Conservation (phyloP, 371 early-diverging fungal species). For the Mortierella sp. region DNA sequence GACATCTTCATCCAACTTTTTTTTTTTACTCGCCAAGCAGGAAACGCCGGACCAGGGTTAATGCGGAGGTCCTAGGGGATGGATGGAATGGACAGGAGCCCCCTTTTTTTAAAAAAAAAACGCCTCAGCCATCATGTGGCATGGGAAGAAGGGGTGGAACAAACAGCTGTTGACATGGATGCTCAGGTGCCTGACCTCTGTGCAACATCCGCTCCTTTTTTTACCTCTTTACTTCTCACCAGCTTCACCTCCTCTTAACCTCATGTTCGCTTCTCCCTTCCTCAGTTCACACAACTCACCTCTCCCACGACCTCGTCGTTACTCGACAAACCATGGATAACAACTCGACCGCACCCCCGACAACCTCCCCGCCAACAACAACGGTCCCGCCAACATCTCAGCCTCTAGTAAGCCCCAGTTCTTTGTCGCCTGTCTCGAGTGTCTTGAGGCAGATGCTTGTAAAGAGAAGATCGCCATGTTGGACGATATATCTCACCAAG, state of each 20-base stretch:
- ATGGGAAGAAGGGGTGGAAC: not conserved
- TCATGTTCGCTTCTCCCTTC: not conserved
- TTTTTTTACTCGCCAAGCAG: too few relatives aligned
- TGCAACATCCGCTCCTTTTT: not conserved
- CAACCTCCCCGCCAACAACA: too few relatives aligned
- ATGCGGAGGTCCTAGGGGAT: too few relatives aligned
- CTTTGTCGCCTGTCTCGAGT: not conserved
- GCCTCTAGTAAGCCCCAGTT: conserved; percentile 10
- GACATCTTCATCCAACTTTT: conserved; percentile 49
- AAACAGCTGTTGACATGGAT: not conserved
- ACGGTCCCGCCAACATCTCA: conserved; percentile 12
- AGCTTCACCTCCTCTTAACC: not conserved
- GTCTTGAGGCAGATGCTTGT: too few relatives aligned
- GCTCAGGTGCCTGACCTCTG: not conserved
- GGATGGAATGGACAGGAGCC: not conserved
- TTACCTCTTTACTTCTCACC: too few relatives aligned
- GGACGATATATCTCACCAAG: too few relatives aligned
- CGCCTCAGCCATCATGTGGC: conserved; percentile 1
- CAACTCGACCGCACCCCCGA: conserved; percentile 1
- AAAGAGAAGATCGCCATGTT: too few relatives aligned
- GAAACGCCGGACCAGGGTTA: too few relatives aligned
- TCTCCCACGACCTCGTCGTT: not conserved
- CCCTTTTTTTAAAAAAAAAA: not conserved
- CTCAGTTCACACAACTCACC: not conserved
- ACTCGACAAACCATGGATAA: conserved; percentile 1